Evolutionary conservation across 2,329 filamentous ascomycete species (phyloP).

Genomic region (Exophiala dermatitidis): DNA sequence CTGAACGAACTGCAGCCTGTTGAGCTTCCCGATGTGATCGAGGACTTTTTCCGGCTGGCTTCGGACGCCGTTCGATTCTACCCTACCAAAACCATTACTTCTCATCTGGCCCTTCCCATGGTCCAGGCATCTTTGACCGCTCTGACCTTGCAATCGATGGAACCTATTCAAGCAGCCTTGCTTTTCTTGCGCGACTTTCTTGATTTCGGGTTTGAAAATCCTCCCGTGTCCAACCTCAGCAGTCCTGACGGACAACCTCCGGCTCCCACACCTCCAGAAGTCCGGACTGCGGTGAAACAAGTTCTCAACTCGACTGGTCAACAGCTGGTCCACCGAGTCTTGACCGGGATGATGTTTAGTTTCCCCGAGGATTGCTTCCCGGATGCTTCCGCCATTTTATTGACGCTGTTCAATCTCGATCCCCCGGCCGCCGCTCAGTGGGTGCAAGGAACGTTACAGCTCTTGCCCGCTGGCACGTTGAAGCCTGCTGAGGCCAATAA

Average conservation of each 20-base stretch:
- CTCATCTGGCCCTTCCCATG: conserved; percentile 69
- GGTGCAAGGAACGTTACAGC: conserved; percentile 74
- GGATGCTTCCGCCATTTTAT: conserved; percentile 85
- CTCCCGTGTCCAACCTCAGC: conserved; percentile 50
- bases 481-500: conserved; percentile 72
- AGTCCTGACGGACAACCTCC: conserved; percentile 52
- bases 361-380: conserved; percentile 94
- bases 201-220: conserved; percentile 73
- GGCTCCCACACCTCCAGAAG: conserved; percentile 58
- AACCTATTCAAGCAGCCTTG: conserved; percentile 81
- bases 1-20: conserved; percentile 74
- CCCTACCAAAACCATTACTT: conserved; percentile 73
- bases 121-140: conserved; percentile 82
- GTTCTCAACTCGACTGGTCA: conserved; percentile 66
- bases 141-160: conserved; percentile 80
- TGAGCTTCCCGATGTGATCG: conserved; percentile 78
- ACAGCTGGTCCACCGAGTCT: conserved; percentile 72
- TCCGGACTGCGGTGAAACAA: conserved; percentile 65
- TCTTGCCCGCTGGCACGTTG: conserved; percentile 77
- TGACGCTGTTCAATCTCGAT: conserved; percentile 80
- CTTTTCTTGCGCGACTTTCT: conserved; percentile 90
- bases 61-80: conserved; percentile 92
- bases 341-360: conserved; percentile 98
- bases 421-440: conserved; percentile 72
- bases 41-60: conserved; percentile 91